Evolutionary conservation across 2,329 filamentous ascomycete species (phyloP).

Genomic region (Paramyrothecium sp.): DNA sequence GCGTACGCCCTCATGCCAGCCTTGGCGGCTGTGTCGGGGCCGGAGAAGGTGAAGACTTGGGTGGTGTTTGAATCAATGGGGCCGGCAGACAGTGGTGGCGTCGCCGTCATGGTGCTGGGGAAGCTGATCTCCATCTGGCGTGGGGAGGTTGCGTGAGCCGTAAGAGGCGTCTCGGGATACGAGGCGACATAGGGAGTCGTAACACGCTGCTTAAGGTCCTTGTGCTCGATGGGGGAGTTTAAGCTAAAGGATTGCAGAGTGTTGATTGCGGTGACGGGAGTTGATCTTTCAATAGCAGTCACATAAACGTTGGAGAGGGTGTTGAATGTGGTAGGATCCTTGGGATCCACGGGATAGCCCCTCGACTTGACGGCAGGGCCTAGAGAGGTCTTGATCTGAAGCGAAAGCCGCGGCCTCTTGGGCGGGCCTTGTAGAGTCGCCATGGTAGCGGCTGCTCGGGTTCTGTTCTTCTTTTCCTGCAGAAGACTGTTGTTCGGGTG

Average conservation of each 20-base stretch:
- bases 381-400: constrained; percentile 50
- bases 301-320: constrained; percentile 66
- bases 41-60: constrained; percentile 46
- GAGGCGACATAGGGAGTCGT: constrained; percentile 44
- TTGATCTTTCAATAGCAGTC: constrained; percentile 59
- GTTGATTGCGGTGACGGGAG: constrained; percentile 51
- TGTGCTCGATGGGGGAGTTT: constrained; percentile 26
- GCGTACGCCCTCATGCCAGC: neutral
- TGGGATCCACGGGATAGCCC: constrained; percentile 44
- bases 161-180: constrained; percentile 54
- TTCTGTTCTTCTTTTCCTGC: too few species aligned
- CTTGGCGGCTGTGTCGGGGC: constrained; percentile 26
- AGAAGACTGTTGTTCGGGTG: neutral
- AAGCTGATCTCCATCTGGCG: constrained; percentile 43
- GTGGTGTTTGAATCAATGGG: constrained; percentile 40
- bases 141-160: constrained; percentile 50
- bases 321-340: constrained; percentile 63
- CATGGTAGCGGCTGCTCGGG: constrained; percentile 24
- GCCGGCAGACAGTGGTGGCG: constrained; percentile 56
- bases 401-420: constrained; percentile 55
- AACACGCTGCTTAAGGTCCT: constrained; percentile 27
- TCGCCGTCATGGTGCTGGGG: constrained; percentile 58
- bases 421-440: constrained; percentile 32
- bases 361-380: constrained; percentile 33
- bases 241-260: constrained; percentile 31